Base-by-base conservation (phyloP, 1,284 basidiomycete genomes). In the Boletus sp. region DNA sequence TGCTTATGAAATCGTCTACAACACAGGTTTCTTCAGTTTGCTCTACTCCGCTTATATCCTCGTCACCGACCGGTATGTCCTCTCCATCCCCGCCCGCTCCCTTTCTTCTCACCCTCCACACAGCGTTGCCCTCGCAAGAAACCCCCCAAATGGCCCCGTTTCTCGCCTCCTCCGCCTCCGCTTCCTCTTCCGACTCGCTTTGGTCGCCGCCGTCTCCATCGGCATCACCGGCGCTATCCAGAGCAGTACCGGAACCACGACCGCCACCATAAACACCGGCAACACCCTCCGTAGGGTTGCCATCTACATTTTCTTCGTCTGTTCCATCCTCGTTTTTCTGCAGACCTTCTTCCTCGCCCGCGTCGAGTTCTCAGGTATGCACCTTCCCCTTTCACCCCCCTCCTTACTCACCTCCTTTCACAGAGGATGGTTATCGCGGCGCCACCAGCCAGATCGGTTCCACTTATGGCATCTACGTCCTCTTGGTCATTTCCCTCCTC, bases 261-360 rank as follows among this genome's bases (percentile, higher is more conserved):
- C 11, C 1, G 42, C 52, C 18, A 51, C 62, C 7, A 3, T 65
- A 9, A 43, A 60, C 33, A 62, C 60, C 2, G 67, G 68, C 3
- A 48, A 55, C 4, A 63, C 56, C 18, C 67, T 79, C 29, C 74
- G 75, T 51, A 65, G 65, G 60, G 73, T 59, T 33, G 74, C 79
- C 63, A 69, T 74, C 12, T 71, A 75, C 55, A 73, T 84, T 7
- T 82, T 82, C 70, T 69, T 83, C 24, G 72, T 71, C 22, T 73
- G 82, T 18, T 69, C 75, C 35, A 57, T 72, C 35, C 61, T 81
- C 13, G 70, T 80, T 74, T 76, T 8, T 8, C 68, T 70, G 0
- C 61, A 63, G 52, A 65, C 63, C n/a, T 15, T 51, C 4, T 43
- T 69, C 41, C 68, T 81, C 22, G 65, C 70, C 7, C 60, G 63